Evolutionary conservation across 73 alveolate genomes (phyloP).

Genomic region (Paramecium biaurelia): DNA sequence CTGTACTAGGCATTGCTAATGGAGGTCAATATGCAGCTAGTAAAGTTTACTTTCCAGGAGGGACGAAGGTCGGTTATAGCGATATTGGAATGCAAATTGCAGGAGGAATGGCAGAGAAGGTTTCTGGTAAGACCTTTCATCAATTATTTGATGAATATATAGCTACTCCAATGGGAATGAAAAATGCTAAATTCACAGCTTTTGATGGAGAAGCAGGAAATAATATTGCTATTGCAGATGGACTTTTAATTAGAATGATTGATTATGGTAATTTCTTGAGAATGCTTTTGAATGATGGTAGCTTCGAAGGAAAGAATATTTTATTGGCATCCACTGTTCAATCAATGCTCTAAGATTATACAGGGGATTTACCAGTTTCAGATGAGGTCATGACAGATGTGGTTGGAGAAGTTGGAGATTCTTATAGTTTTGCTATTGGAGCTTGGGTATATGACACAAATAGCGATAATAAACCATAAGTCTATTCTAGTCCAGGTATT

Average conservation of each 20-base stretch:
- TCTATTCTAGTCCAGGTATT: neutral
- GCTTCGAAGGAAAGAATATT: neutral
- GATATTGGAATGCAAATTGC: neutral
- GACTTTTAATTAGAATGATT: neutral
- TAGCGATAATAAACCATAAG: neutral
- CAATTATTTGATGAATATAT: neutral
- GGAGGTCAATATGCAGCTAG: conserved; percentile 42
- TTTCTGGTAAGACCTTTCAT: neutral
- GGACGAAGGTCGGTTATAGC: neutral
- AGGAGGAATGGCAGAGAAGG: conserved; percentile 10
- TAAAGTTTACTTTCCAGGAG: neutral
- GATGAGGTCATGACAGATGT: neutral
- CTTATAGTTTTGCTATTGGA: conserved; percentile 15
- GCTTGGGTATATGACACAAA: neutral
- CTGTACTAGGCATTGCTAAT: conserved; percentile 4
- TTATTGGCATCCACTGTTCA: neutral
- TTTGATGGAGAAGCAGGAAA: conserved; percentile 9
- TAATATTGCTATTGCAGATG: conserved; percentile 5
- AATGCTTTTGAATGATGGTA: neutral
- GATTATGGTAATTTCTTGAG: conserved; percentile 4
- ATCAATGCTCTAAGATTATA: neutral
- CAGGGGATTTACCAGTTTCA: neutral
- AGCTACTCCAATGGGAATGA: conserved; percentile 18
- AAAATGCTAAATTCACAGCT: neutral
- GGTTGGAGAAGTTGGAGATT: neutral